Conservation (phyloP, 306 rosid species). For the Prunus dulcis region DNA sequence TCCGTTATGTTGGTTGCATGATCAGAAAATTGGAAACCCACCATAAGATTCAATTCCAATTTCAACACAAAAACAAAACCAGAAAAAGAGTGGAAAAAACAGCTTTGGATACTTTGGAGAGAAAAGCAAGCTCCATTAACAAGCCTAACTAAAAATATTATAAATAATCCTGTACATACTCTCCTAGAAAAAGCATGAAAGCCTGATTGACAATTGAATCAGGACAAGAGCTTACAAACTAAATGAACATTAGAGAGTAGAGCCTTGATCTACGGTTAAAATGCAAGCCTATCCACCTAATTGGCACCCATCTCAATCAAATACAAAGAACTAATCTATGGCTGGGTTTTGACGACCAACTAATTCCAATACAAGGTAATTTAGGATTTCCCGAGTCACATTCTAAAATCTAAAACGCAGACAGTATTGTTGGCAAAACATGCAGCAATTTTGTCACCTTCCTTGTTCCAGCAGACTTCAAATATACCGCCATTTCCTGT, state of each 20-base stretch:
- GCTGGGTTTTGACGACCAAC: background rate
- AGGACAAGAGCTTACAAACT: background rate
- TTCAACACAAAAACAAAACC: background rate
- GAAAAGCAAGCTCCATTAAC: background rate
- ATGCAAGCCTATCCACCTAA: constrained; percentile 11
- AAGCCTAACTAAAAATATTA: constrained; percentile 1
- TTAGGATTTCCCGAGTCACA: constrained; percentile 20
- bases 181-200: background rate
- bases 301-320: background rate
- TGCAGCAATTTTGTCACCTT: constrained; percentile 88
- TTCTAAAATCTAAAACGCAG: constrained; percentile 60
- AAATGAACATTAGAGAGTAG: background rate
- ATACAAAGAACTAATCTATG: background rate
- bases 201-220: background rate
- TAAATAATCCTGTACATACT: constrained; percentile 8
- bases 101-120: background rate
- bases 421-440: constrained; percentile 90
- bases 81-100: background rate
- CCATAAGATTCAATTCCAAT: no score
- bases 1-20: no score
- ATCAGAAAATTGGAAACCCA: no score
- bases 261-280: constrained; percentile 12
- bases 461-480: constrained; percentile 94
- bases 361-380: background rate
- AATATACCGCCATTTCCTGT: constrained; percentile 89